Evolutionary conservation across 179 eudicot species (phyloP).

Genomic region (Heliamphora pulchella): DNA sequence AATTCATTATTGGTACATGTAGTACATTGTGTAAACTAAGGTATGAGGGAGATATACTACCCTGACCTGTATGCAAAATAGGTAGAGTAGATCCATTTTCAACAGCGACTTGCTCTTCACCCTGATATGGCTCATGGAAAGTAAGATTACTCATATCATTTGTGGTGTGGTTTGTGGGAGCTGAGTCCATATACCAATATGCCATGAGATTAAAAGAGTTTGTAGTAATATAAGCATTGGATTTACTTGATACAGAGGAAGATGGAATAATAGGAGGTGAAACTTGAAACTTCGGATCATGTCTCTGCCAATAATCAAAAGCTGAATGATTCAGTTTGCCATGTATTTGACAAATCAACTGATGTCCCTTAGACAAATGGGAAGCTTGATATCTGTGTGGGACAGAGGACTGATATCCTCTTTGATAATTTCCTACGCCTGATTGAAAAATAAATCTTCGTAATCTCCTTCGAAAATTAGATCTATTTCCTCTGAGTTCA

Average conservation of each 20-base stretch:
- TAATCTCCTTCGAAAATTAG: too few species aligned
- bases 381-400: too few species aligned
- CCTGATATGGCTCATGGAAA: not conserved
- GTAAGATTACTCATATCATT: not conserved
- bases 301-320: not conserved
- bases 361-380: too few species aligned
- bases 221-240: not conserved
- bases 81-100: not conserved
- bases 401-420: too few species aligned
- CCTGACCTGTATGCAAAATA: not conserved
- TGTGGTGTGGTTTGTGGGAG: not conserved
- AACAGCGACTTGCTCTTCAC: not conserved
- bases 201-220: too few species aligned
- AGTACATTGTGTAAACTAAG: not conserved
- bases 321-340: not conserved
- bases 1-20: not conserved
- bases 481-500: too few species aligned
- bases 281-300: not conserved
- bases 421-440: too few species aligned
- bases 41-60: not conserved
- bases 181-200: not conserved
- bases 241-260: too few species aligned
- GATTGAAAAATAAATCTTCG: too few species aligned
- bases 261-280: too few species aligned
- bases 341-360: not conserved